Evolutionary conservation across 768 basidiomycete species (phyloP), one percentile per base, ranked within the genome.

Genomic region (Termitomyces heimii): DNA sequence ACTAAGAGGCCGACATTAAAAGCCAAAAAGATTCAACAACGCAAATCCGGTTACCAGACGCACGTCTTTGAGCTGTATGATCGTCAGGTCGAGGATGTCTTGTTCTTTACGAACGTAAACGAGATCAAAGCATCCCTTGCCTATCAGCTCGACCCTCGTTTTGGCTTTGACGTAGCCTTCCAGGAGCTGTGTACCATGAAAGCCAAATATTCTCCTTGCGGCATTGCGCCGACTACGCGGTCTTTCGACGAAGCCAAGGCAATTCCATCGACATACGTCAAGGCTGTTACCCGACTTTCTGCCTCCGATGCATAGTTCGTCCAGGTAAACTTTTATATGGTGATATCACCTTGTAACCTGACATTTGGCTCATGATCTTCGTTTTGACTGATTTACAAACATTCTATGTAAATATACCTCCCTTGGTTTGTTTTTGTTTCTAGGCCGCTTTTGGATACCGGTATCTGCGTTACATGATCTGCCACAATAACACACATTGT

Each of bases 81-180:
- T 5, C 26, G 63, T 61, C 70, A 66, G 35, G 67, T 73, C 13
- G 59, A 56, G 1, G 67, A 49, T 31, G 66, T 72, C 0, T 8
- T 39, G 39, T 66, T 71, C 14, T 66, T 68, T 49, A 65, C 44
- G 49, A 72, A 74, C 39, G 45, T 77, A 22, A 72, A 77, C 7
- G 68, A 78, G 48, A 62, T 85, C 24, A 84, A 82, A 62, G 84
- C 85, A 0, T 86, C 86, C 0, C 82, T 73, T 40, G 85, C 87
- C 0, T 81, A 81, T 54, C 34, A 5, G 0, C 53, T 61, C n/a
- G 60, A 60, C 1, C 31, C 60, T 8, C 54, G 9, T 0, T 85
- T 88, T 54, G 84, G 70, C 0, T 85, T 85, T 62, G 60, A 62
- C 0, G 76, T 87, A 32, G 85, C 86, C 0, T 86, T 82, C 60